A percentile compares a stretch with the other conserved stretches of the same genome.
Conservation (phyloP, 257 asterid species). For the Solanum lignicaule region DNA sequence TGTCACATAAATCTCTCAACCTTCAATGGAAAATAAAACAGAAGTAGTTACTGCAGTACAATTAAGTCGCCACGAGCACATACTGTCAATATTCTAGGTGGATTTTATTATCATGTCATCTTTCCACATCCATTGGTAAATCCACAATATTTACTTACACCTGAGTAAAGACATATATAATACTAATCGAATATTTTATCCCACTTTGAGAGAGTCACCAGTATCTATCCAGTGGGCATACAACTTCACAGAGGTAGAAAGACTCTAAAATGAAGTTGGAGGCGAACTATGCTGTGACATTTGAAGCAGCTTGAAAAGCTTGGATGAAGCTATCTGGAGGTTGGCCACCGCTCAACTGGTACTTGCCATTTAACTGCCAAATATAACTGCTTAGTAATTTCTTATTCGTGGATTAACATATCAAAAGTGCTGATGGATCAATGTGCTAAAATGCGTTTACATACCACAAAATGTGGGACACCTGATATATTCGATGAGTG, state of each 20-base stretch:
- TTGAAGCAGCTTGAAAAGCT: slow-evolving; percentile 44
- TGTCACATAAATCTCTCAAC: not conserved
- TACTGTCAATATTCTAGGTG: not conserved
- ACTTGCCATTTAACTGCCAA: slow-evolving; percentile 61
- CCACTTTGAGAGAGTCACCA: not conserved
- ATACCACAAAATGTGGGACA: slow-evolving; percentile 68
- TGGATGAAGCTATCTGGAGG: slow-evolving; percentile 59
- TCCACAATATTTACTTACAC: not conserved
- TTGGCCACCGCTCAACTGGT: slow-evolving; percentile 67
- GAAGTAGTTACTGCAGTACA: not conserved
- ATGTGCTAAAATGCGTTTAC: not conserved
- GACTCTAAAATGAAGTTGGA: not conserved
- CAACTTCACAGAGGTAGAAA: not conserved
- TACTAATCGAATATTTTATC: not conserved
- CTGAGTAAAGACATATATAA: not conserved
- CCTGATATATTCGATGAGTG: slow-evolving; percentile 43
- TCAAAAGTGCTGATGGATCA: not conserved
- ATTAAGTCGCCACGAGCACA: not conserved
- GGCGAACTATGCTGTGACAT: not conserved
- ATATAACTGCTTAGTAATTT: not conserved
- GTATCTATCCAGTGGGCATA: not conserved
- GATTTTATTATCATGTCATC: not conserved
- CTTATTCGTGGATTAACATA: not conserved
- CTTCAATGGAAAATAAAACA: not conserved
- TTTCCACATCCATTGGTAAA: not conserved